phyloP scores from a whole-genome alignment of 1,284 basidiomycete species.

The Apiotrichum brassicae region DNA sequence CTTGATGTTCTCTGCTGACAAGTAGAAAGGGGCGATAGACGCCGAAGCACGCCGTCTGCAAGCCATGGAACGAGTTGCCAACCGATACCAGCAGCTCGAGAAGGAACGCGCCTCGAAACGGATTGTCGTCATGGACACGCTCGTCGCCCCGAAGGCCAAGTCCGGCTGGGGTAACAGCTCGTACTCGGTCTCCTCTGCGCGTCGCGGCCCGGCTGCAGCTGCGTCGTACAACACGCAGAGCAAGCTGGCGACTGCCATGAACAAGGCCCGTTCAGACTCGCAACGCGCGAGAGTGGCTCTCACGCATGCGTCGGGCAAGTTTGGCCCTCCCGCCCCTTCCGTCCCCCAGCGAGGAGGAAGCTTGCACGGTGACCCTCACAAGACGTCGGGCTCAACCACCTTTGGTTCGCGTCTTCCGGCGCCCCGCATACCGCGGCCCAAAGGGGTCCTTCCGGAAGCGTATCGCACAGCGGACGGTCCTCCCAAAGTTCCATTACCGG shows the following conservation, averaged over 20 bases:
- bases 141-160: conserved; percentile 10
- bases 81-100: conserved; percentile 36
- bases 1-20: neutral
- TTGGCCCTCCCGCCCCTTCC: conserved; percentile 22
- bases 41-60: conserved; percentile 24
- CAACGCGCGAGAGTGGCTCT: conserved; percentile 35
- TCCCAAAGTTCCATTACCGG: too few relatives aligned
- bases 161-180: neutral
- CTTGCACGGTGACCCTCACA: conserved; percentile 22
- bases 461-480: conserved; percentile 13
- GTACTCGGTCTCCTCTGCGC: neutral
- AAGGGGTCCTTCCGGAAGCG: conserved; percentile 1
- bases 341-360: conserved; percentile 1
- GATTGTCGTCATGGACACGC: conserved; percentile 33
- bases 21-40: conserved; percentile 36
- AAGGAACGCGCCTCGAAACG: conserved; percentile 28
- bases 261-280: conserved; percentile 33
- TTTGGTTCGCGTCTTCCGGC: neutral
- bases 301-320: conserved; percentile 36
- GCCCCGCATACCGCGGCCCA: conserved; percentile 1
- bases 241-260: conserved; percentile 17
- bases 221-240: neutral
- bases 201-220: neutral
- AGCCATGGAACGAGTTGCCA: conserved; percentile 27
- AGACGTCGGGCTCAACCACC: neutral